A percentile compares a stretch with the other conserved stretches of the same genome.
phyloP scores from a whole-genome alignment of 345 rosid species.

The Citrus mangshanensis region DNA sequence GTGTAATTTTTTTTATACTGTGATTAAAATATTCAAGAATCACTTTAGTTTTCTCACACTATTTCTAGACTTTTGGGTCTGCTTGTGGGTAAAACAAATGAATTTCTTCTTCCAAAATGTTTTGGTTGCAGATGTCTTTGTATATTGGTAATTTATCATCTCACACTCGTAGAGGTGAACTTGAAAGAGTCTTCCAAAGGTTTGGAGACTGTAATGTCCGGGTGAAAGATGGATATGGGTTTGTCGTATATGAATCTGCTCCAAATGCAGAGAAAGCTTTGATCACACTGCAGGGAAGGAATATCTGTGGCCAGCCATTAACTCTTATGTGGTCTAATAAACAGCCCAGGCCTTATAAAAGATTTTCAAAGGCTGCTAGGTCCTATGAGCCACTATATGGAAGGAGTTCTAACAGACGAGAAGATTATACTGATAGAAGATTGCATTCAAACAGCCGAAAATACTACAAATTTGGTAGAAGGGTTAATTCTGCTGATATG shows the following conservation, averaged over 20 bases:
- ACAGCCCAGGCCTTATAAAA: slow-evolving; percentile 37
- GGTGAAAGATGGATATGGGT: slow-evolving; percentile 49
- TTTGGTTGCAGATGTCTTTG: slow-evolving; percentile 42
- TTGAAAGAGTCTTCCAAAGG: slow-evolving; percentile 39
- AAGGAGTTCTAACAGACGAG: slow-evolving; percentile 17
- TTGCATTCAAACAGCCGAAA: slow-evolving; percentile 15
- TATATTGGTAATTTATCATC: slow-evolving; percentile 40
- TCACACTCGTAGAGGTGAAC: slow-evolving; percentile 31
- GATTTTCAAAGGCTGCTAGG: slow-evolving; percentile 17
- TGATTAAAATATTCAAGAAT: neutral
- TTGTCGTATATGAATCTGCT: slow-evolving; percentile 45
- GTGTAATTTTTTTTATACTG: neutral
- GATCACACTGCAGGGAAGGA: slow-evolving; percentile 34
- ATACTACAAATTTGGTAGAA: slow-evolving; percentile 14
- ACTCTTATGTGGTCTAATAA: slow-evolving; percentile 53
- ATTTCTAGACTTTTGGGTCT: neutral
- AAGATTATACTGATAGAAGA: slow-evolving; percentile 10
- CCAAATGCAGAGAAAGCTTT: slow-evolving; percentile 49
- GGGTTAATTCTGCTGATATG: slow-evolving; percentile 21
- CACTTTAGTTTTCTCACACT: neutral
- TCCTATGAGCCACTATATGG: slow-evolving; percentile 14
- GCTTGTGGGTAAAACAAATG: neutral
- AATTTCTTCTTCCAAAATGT: neutral
- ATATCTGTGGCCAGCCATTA: slow-evolving; percentile 40
- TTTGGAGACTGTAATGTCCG: slow-evolving; percentile 42